Conservation (phyloP, 495 filamentous ascomycete species). For the Alectoria sarmentosa region DNA sequence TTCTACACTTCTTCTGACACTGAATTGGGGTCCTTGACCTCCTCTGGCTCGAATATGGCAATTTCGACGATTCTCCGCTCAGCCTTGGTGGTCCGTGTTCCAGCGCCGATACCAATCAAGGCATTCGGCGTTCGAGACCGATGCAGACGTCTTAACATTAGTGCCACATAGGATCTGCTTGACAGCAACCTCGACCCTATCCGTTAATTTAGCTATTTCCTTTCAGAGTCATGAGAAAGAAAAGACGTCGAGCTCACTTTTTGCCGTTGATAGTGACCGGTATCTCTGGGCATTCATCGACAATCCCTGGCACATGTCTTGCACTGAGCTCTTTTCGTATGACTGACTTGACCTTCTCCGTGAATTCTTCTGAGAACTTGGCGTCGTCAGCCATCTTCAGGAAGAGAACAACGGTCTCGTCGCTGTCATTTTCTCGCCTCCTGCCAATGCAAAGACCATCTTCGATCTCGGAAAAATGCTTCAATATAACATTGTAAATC, state of each 20-base stretch:
- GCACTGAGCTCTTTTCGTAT: slow-evolving; percentile 72
- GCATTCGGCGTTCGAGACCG: slow-evolving; percentile 76
- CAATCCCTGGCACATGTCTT: slow-evolving; percentile 76
- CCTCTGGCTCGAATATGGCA: neutral
- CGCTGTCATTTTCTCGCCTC: slow-evolving; percentile 60
- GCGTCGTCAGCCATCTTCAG: slow-evolving; percentile 59
- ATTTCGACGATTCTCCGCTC: slow-evolving; percentile 43
- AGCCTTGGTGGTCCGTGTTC: slow-evolving; percentile 50
- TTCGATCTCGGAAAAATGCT: slow-evolving; percentile 69
- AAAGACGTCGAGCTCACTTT: slow-evolving; percentile 46
- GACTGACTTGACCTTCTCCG: slow-evolving; percentile 49
- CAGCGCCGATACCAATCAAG: slow-evolving; percentile 79
- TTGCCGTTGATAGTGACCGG: slow-evolving; percentile 89
- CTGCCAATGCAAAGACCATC: slow-evolving; percentile 83
- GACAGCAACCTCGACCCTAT: slow-evolving; percentile 76
- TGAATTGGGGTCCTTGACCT: neutral
- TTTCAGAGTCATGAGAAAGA: neutral
- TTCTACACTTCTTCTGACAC: neutral
- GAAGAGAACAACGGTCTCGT: slow-evolving; percentile 84
- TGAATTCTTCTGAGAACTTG: slow-evolving; percentile 45
- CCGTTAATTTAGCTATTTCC: slow-evolving; percentile 7
- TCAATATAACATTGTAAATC: slow-evolving; percentile 85
- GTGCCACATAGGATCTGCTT: slow-evolving; percentile 90
- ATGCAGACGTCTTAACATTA: slow-evolving; percentile 76
- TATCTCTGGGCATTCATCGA: slow-evolving; percentile 73